Evolutionary conservation across 163 green algal species (phyloP), one percentile per base, ranked within the genome.

Genomic region (Scenedesmus sp.): DNA sequence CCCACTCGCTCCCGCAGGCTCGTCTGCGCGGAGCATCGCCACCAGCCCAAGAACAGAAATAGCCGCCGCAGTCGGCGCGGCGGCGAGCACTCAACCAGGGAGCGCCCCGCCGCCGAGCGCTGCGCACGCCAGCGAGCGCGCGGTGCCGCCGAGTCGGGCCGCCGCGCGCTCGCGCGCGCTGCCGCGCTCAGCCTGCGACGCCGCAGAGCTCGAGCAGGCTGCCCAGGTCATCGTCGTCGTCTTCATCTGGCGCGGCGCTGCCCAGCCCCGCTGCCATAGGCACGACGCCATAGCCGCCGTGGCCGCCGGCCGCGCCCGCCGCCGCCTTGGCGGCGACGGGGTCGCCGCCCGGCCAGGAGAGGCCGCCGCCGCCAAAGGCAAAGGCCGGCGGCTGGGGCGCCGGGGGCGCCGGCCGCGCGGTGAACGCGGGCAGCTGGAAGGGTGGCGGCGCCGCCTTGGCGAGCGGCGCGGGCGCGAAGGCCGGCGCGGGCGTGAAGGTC

Each of bases 121-220:
- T 42, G 4, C 20, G 18, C 54, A 14, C 31, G 54, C 54, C 6
- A 6, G 20, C 54, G 4, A 42, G 54, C 1, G 24, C 18, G 53
- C 53, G 20, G 9, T 63, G 54, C 54, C 6, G n/a, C n/a, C n/a
- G n/a, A n/a, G n/a, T n/a, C n/a, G n/a, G n/a, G n/a, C 6, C 29
- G 6, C 22, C 31, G 3, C 31, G 15, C 9, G 9, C 28, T 29
- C 58, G 3, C 28, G 28, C 57, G 28, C 2, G 17, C 58, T 47
- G 28, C 56, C 45, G 58, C 9, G 5, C 7, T 69, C 60, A 69
- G 60, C 60, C 60, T 15, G 60, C 60, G 10, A 80, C 60, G 36
- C 72, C 72, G 29, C 72, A 80, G 18, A 80, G 72, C 29, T 31
- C 72, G 60, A 80, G 45, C 47, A 80, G 60, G 10, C 10, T 6